Base-by-base conservation (phyloP, 1,139 yeast genomes). In the Magnusiomyces suaveolens region DNA sequence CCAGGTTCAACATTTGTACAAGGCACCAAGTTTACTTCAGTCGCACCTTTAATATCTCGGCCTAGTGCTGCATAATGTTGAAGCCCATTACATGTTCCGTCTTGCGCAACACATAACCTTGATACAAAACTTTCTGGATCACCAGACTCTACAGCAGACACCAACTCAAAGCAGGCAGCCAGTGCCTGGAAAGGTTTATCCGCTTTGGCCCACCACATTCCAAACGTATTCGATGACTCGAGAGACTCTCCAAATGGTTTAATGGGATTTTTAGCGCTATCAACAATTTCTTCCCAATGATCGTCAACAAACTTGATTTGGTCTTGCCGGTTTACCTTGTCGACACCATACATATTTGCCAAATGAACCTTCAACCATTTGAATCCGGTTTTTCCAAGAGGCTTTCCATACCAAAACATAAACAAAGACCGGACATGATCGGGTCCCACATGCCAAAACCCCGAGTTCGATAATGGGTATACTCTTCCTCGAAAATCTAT, bases 1-100 rank as follows among this genome's bases (percentile, higher is more conserved):
- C 14, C 25, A 18, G 16, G 64, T 62, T 53, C 50, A 46, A 6
- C 51, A 52, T 1, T 16, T 18, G 41, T 54, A 44, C 8, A 52
- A 26, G 84, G 83, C 26, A 77, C 65, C 67, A 83, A 71, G 62
- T 83, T 83, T 43, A 83, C 88, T 66, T 81, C 85, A 51, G 70
- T 71, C 1, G 87, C 88, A 60, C 87, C 87, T 62, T 77, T 83
- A 29, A 75, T 57, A 65, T 83, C 88, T 62, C 87, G 85, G 54
- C 88, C 87, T 48, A 83, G 76, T 0, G 98, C 98, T 18, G 98
- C 97, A 71, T 92, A 92, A 71, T 92, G 98, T 69, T 92, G 98
- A 57, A 92, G 76, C 6, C 98, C 98, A 67, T 92, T 92, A 72
- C 89, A 83, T 0, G 88, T 80, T 53, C 89, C 89, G 66, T 83